Percentiles rank a stretch among this genome's conserved stretches.
phyloP scores from a whole-genome alignment of 2,329 filamentous ascomycete species.

The Rhynchosporium secalis region DNA sequence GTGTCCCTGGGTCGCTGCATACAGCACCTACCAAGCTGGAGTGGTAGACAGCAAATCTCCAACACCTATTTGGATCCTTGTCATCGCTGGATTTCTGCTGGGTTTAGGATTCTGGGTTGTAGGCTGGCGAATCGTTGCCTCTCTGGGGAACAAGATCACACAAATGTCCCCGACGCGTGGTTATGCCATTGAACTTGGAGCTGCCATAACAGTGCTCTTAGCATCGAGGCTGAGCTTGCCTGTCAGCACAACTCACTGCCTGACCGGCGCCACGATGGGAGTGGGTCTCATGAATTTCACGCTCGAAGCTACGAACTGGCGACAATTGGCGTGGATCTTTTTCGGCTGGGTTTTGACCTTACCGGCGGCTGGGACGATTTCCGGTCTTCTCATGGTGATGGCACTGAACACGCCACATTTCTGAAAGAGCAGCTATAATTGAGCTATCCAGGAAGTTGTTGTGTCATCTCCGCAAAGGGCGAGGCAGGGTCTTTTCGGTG shows the following conservation, averaged over 20 bases:
- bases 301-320: conserved; percentile 71
- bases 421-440: not conserved
- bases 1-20: conserved; percentile 68
- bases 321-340: conserved; percentile 65
- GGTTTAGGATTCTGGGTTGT: conserved; percentile 70
- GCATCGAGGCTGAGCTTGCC: conserved; percentile 73
- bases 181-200: conserved; percentile 77
- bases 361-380: conserved; percentile 20
- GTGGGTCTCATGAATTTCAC: conserved; percentile 75
- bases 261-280: conserved; percentile 74
- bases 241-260: conserved; percentile 78
- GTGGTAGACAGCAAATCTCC: conserved; percentile 50
- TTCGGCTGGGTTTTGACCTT: conserved; percentile 58
- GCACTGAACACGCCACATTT: conserved; percentile 17
- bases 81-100: conserved; percentile 64
- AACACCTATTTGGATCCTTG: conserved; percentile 74
- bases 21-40: conserved; percentile 64
- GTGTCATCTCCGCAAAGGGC: too few species aligned
- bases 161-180: conserved; percentile 49
- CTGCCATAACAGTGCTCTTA: conserved; percentile 72
- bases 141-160: conserved; percentile 10
- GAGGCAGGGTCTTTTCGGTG: too few species aligned
- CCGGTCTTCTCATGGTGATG: conserved; percentile 18
- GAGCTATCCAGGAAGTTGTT: too few species aligned
- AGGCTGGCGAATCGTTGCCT: conserved; percentile 72